Base-by-base conservation (phyloP, 2,329 filamentous ascomycete genomes). In the Fusarium penzigii region DNA sequence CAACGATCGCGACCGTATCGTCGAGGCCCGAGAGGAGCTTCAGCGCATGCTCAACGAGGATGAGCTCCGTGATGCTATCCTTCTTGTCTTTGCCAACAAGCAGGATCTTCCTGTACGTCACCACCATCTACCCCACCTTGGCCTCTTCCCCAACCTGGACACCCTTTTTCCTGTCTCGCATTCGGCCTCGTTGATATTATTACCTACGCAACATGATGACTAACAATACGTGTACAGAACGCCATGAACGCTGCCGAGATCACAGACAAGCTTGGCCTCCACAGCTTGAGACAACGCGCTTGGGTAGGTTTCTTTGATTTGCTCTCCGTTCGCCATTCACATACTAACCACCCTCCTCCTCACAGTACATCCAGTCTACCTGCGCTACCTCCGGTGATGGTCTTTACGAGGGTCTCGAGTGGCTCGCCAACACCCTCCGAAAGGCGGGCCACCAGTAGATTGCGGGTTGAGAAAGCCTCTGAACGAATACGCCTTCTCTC, bases 211-310 rank as follows among this genome's bases (percentile, higher is more conserved):
- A 55, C 36, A 29, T 44, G 38, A 20, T 41, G 53, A 44, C 61
- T 66, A 51, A 68, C 55, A 40, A 43, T 53, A 38, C 39, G 42
- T 48, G 45, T 49, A 55, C 70, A 96, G 92, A 97, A 97, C 74
- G 94, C 94, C 78, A 97, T 97, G 94, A 97, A 96, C 80, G 93
- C 94, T 71, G 93, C 94, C 72, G 94, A 99, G 83, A 97, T 99
- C 78, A 99, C 94, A 77, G 93, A 99, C 82, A 97, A 97, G 87
- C 91, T 99, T 77, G 94, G 94, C 73, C 92, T 99, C 71, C 93
- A 97, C 87, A 95, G 90, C 81, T 84, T 99, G 85, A 91, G 92
- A 85, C 91, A 96, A 83, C 92, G 94, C 77, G 89, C 91, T 71
- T 99, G 94, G 94, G 94, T 99, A 92, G 75, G 92, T 80, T 17